Percentiles rank a stretch among this genome's conserved stretches.
Conservation (phyloP, 371 early-diverging fungal species). For the Mucor circinelloides region DNA sequence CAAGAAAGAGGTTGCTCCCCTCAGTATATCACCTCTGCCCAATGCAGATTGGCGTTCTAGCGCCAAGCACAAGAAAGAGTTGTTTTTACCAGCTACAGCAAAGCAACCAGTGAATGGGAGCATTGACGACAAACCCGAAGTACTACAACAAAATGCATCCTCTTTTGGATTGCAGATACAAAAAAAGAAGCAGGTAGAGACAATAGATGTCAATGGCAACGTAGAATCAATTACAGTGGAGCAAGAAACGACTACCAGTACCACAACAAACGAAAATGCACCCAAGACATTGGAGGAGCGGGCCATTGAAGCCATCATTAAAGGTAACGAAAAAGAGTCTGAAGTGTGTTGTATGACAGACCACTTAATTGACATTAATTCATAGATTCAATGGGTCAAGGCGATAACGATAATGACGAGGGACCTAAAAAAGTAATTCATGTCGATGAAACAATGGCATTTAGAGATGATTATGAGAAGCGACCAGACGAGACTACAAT, state of each 20-base stretch:
- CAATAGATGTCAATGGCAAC: neutral
- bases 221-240: slow-evolving; percentile 8
- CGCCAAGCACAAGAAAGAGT: slow-evolving; percentile 41
- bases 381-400: slow-evolving; percentile 47
- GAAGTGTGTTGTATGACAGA: neutral
- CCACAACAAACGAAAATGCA: slow-evolving; percentile 7
- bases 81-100: slow-evolving; percentile 42
- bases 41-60: slow-evolving; percentile 56
- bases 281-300: slow-evolving; percentile 57
- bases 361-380: neutral
- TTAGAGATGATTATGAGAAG: slow-evolving; percentile 51
- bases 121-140: slow-evolving; percentile 3
- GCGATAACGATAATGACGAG: slow-evolving; percentile 43
- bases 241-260: slow-evolving; percentile 5
- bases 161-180: slow-evolving; percentile 42
- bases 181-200: slow-evolving; percentile 28
- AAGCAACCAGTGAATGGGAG: slow-evolving; percentile 7
- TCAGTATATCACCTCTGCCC: slow-evolving; percentile 51
- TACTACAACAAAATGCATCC: slow-evolving; percentile 9
- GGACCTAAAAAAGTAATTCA: slow-evolving; percentile 52
- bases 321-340: slow-evolving; percentile 23
- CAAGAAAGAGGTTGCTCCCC: slow-evolving; percentile 40
- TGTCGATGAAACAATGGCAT: slow-evolving; percentile 51
- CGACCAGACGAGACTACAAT: slow-evolving; percentile 68
- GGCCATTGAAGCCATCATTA: slow-evolving; percentile 61